A percentile compares a stretch with the other conserved stretches of the same genome.
These are phyloP conservation scores for Rhodotorula graminis DNA, from an alignment of 768 basidiomycete genomes.

Conservation along the genomic window DNA sequence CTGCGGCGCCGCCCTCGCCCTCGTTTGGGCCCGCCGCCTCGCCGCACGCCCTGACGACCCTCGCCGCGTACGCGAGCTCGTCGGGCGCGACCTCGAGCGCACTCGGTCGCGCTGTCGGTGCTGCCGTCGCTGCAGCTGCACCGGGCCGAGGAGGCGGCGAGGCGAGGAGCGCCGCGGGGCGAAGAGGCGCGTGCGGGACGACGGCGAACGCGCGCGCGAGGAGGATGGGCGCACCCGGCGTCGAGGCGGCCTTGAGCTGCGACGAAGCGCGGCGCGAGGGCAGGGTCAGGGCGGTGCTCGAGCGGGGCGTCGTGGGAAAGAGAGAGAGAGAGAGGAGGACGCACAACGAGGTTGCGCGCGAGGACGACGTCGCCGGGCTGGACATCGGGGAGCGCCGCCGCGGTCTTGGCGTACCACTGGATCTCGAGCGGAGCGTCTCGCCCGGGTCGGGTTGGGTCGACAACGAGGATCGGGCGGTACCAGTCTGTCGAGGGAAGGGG, in stretches of 20 bases:
- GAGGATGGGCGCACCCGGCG: background rate
- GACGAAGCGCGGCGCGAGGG: too few relatives aligned
- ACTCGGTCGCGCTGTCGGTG: too few relatives aligned
- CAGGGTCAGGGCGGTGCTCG: too few relatives aligned
- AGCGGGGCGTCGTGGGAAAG: too few relatives aligned
- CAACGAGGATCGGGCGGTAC: background rate
- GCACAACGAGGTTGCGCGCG: background rate
- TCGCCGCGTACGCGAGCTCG: constrained; percentile 3
- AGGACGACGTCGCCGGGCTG: background rate
- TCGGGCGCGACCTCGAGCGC: background rate
- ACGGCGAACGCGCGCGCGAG: constrained; percentile 1
- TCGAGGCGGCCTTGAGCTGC: background rate
- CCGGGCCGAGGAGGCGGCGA: background rate
- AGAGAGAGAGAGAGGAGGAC: background rate
- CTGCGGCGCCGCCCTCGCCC: background rate
- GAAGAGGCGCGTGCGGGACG: background rate
- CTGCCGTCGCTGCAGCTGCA: too few relatives aligned
- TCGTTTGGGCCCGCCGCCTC: too few relatives aligned
- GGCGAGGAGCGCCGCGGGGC: background rate
- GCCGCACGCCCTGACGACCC: background rate
- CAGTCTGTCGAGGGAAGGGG: background rate
- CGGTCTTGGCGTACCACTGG: constrained; percentile 12
- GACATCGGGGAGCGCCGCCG: background rate
- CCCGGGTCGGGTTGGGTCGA: background rate
- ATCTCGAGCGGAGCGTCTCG: background rate